Percentiles rank a stretch among this genome's conserved stretches.
These are phyloP conservation scores for Coelastrella sp. DNA, from an alignment of 139 green algal species.

Conservation along the genomic window DNA sequence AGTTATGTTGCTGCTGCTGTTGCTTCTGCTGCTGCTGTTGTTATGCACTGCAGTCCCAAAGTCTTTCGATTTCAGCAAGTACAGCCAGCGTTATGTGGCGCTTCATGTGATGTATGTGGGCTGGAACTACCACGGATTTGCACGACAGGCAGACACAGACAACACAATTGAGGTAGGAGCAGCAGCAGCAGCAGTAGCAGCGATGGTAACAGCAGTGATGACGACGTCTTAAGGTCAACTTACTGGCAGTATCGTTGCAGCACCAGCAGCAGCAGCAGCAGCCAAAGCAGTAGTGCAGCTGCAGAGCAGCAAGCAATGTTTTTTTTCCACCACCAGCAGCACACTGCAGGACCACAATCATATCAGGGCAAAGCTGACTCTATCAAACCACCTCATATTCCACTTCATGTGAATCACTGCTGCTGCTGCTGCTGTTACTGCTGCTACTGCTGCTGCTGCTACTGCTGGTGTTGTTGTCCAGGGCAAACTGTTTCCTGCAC, in stretches of 20 bases:
- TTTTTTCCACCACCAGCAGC: too few relatives aligned
- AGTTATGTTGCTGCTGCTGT: neutral
- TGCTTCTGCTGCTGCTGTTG: neutral
- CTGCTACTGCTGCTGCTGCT: neutral
- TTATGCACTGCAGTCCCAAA: neutral
- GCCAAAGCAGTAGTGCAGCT: neutral
- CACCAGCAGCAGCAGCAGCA: neutral
- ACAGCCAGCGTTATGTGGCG: slow-evolving; percentile 76
- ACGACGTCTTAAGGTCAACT: neutral
- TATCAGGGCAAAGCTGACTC: neutral
- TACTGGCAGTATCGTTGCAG: neutral
- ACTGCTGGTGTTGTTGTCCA: slow-evolving; percentile 28
- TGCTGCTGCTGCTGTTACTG: neutral
- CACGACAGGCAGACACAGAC: slow-evolving; percentile 74
- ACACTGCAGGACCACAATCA: neutral
- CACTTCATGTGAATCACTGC: neutral
- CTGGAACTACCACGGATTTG: slow-evolving; percentile 84
- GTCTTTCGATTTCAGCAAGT: slow-evolving; percentile 68
- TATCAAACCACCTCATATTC: too few relatives aligned
- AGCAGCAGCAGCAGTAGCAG: neutral
- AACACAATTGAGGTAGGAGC: slow-evolving; percentile 81
- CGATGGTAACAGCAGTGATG: neutral
- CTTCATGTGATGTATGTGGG: slow-evolving; percentile 90
- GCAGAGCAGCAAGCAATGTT: too few relatives aligned
- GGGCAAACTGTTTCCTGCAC: slow-evolving; percentile 76